Evolutionary conservation across 352 stramenopile species (phyloP).

Genomic region (Blastocystis sp.): DNA sequence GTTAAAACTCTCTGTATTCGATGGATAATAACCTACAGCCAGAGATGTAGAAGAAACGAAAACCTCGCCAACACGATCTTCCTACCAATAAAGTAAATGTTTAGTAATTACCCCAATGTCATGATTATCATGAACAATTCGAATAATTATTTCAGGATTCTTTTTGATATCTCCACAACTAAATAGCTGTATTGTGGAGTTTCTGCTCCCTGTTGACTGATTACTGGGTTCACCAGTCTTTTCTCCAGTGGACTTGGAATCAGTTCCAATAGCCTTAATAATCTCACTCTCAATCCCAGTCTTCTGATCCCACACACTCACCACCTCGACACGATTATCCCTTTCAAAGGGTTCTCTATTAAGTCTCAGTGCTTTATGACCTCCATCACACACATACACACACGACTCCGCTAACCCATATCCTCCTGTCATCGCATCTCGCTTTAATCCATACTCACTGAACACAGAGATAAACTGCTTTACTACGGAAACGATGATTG

Average conservation of each 20-base stretch:
- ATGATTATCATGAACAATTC: conserved; percentile 83
- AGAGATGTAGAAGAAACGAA: conserved; percentile 85
- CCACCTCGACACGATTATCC: conserved; percentile 71
- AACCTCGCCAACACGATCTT: conserved; percentile 79
- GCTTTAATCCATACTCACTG: conserved; percentile 78
- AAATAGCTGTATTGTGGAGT: too few relatives aligned
- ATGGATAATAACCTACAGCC: conserved; percentile 86
- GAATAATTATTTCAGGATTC: conserved; percentile 81
- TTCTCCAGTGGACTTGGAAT: too few relatives aligned
- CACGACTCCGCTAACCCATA: conserved; percentile 99
- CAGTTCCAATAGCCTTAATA: conserved; percentile 79
- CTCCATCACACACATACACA: conserved; percentile 92
- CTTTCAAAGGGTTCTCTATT: conserved; percentile 84
- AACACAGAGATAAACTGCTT: conserved; percentile 85
- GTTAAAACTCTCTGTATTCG: neutral
- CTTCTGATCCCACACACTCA: neutral
- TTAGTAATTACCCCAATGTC: conserved; percentile 70
- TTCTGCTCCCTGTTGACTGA: too few relatives aligned
- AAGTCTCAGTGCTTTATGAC: conserved; percentile 81
- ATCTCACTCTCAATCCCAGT: neutral
- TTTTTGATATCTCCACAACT: conserved; percentile 86
- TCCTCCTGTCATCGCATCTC: conserved; percentile 87
- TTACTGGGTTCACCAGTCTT: too few relatives aligned
- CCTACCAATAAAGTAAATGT: conserved; percentile 68
- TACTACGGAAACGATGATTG: conserved; percentile 84